A percentile compares a stretch with the other conserved stretches of the same genome.
Evolutionary conservation across 1,284 basidiomycete genomes (phyloP).

Genomic region (Puccinia hordei): DNA sequence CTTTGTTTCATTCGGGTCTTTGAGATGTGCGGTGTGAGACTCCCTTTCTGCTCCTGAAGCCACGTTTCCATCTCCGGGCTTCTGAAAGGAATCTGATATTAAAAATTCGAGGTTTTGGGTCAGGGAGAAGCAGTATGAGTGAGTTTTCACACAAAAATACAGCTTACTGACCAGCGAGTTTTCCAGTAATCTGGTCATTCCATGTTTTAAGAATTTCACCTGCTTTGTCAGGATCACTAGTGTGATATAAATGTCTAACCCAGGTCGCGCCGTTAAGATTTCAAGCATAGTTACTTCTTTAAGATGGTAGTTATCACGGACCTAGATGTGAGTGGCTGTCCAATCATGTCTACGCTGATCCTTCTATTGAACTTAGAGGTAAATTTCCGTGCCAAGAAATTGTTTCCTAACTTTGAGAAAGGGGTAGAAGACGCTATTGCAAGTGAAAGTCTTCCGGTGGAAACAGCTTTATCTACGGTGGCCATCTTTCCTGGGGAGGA

Average conservation of each 20-base stretch:
- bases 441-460: constrained; percentile 13
- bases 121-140: background rate
- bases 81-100: background rate
- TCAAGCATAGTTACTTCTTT: background rate
- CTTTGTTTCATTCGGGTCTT: background rate
- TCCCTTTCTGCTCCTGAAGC: constrained; percentile 7
- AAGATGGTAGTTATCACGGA: constrained; percentile 22
- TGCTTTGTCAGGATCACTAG: constrained; percentile 87
- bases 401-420: constrained; percentile 18
- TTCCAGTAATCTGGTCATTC: constrained; percentile 87
- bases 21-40: background rate
- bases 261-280: background rate
- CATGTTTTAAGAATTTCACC: constrained; percentile 84
- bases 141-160: background rate
- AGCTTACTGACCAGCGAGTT: constrained; percentile 72
- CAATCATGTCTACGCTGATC: constrained; percentile 45
- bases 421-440: constrained; percentile 6
- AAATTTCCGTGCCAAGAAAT: constrained; percentile 14
- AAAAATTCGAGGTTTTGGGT: background rate
- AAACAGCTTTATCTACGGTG: background rate
- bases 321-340: constrained; percentile 39
- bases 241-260: constrained; percentile 83
- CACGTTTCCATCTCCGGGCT: background rate
- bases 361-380: constrained; percentile 8
- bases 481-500: background rate